Percentiles rank a stretch among this genome's conserved stretches.
Conservation (phyloP, 768 basidiomycete species). For the Leccinum aurantiacum region DNA sequence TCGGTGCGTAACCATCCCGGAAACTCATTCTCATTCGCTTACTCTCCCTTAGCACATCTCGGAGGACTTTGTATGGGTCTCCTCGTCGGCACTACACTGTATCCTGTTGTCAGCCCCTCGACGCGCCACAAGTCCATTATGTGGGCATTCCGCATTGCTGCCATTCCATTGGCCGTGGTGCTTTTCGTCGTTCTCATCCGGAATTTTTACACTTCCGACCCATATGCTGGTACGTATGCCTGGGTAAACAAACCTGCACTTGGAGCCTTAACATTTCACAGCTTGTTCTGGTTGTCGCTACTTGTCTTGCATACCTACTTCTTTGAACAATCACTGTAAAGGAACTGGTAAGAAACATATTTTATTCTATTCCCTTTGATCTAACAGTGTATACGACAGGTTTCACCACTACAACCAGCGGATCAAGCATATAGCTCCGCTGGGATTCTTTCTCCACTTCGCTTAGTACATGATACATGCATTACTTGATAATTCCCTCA, state of each 20-base stretch:
- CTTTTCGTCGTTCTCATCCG: constrained; percentile 78
- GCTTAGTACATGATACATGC: constrained; percentile 3
- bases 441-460: background rate
- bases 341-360: constrained; percentile 37
- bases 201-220: constrained; percentile 90
- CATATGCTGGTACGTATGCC: constrained; percentile 65
- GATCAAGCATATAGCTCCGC: constrained; percentile 27
- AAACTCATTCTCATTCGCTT: background rate
- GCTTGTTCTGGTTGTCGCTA: constrained; percentile 89
- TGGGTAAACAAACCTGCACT: background rate
- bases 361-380: background rate
- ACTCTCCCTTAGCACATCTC: constrained; percentile 64
- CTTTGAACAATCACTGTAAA: constrained; percentile 65
- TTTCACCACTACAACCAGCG: constrained; percentile 31
- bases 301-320: constrained; percentile 84
- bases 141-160: constrained; percentile 70
- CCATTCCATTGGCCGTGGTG: constrained; percentile 73
- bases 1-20: constrained; percentile 48
- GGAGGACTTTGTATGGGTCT: constrained; percentile 87
- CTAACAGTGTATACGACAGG: constrained; percentile 19
- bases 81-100: constrained; percentile 78
- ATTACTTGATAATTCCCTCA: background rate
- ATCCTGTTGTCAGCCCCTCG: constrained; percentile 84
- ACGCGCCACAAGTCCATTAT: constrained; percentile 69
- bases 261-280: constrained; percentile 26